phyloP scores from a whole-genome alignment of 805 yeast genomes.

The Tetrapisispora namnaoensis region DNA sequence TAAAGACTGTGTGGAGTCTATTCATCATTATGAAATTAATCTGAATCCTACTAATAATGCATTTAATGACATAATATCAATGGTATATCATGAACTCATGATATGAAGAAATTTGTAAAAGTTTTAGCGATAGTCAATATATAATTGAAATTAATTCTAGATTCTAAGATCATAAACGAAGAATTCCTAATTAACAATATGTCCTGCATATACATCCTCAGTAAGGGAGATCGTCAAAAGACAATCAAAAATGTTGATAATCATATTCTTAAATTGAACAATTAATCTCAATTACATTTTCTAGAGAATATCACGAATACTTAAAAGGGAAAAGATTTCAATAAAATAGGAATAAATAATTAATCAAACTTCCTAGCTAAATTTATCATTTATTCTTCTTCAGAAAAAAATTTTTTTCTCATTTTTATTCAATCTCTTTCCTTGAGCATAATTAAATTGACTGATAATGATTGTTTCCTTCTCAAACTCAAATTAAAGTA shows the following conservation, averaged over 20 bases:
- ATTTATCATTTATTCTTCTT: neutral
- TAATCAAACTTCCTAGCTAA: conserved; percentile 1
- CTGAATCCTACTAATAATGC: neutral
- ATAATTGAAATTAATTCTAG: neutral
- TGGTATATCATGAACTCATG: conserved; percentile 25
- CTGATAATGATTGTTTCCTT: too few species aligned
- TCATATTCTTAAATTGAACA: conserved; percentile 9
- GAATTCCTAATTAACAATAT: conserved; percentile 54
- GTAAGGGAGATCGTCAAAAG: conserved; percentile 28
- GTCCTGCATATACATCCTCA: conserved; percentile 78
- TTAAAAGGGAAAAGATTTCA: neutral
- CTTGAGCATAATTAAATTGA: too few species aligned
- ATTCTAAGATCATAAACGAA: conserved; percentile 53
- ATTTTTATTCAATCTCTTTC: too few species aligned
- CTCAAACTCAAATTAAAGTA: too few species aligned
- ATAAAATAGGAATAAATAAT: neutral
- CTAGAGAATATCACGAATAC: neutral
- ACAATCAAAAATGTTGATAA: conserved; percentile 27
- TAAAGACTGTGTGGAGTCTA: conserved; percentile 31
- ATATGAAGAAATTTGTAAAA: conserved; percentile 1
- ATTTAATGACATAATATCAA: conserved; percentile 7
- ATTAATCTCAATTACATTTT: neutral
- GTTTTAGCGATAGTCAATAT: neutral
- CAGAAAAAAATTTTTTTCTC: neutral
- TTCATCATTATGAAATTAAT: conserved; percentile 24